A percentile compares a stretch with the other conserved stretches of the same genome.
Evolutionary conservation across 2,329 filamentous ascomycete species (phyloP).

Genomic region (Pleochaeta shiraiana): DNA sequence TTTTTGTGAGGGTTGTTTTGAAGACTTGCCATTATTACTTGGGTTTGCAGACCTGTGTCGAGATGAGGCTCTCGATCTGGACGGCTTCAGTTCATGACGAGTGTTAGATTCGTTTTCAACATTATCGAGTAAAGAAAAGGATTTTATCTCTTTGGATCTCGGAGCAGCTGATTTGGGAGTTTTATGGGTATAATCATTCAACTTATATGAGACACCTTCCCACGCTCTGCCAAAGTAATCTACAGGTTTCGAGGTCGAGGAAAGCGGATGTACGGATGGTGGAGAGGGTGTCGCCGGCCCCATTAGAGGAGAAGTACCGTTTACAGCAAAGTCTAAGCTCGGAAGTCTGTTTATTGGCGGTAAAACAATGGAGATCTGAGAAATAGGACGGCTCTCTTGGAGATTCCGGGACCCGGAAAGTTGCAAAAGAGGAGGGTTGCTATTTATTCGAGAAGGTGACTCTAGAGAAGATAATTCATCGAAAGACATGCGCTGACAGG

Average conservation of each 20-base stretch:
- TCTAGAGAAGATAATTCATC: too few species aligned
- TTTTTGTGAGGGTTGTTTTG: slow-evolving; percentile 52
- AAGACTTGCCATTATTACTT: slow-evolving; percentile 21
- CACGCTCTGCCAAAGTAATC: slow-evolving; percentile 17
- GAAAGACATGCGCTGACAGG: too few species aligned
- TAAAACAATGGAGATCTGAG: too few species aligned
- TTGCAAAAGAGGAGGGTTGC: too few species aligned
- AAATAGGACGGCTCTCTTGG: too few species aligned
- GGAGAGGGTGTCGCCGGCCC: slow-evolving; percentile 15
- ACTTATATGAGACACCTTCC: slow-evolving; percentile 13
- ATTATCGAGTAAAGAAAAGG: slow-evolving; percentile 9
- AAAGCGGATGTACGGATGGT: slow-evolving; percentile 17
- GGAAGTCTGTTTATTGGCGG: slow-evolving; percentile 17
- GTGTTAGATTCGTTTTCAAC: slow-evolving; percentile 5
- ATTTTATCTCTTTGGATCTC: slow-evolving; percentile 9
- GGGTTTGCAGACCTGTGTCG: slow-evolving; percentile 26
- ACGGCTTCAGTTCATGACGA: slow-evolving; percentile 7
- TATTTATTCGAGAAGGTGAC: too few species aligned
- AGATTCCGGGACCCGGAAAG: too few species aligned
- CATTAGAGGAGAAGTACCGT: slow-evolving; percentile 13
- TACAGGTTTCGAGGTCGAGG: slow-evolving; percentile 15
- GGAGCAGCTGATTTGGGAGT: slow-evolving; percentile 9
- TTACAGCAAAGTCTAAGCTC: slow-evolving; percentile 12
- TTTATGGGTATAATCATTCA: slow-evolving; percentile 11
- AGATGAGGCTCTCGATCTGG: slow-evolving; percentile 20